Evolutionary conservation across 305 asterid species (phyloP), one percentile per base, ranked within the genome.

Genomic region (Solanum chacoense): DNA sequence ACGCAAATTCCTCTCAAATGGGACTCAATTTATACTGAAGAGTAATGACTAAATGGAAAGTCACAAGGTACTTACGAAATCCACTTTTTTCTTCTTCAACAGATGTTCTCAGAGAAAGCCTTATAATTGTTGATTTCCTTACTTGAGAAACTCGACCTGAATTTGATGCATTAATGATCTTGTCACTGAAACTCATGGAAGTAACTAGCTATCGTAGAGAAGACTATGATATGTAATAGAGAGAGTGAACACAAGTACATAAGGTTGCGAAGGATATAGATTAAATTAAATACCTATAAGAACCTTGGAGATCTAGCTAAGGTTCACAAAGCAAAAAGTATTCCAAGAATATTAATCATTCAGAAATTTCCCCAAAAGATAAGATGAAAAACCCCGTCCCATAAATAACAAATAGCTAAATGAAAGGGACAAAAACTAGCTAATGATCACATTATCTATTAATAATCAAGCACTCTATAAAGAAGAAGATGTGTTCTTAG

Each of bases 61-160:
- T 69, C 69, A 35, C 32, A 67, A 84, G 76, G 86, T 75, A 91
- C 97, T 93, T 94, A 96, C 96, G 86, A 40, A 89, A 63, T 90
- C 92, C 98, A 85, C 89, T 90, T 50, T 79, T 69, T 79, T 97
- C 98, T 89, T 90, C 97, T 87, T 94, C 99, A 36, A 94, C 90
- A 11, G 99, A 96, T 90, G 93, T 94, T 91, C 98, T 92, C 93
- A 91, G 94, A 8, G 99, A 96, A 32, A 98, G 96, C 91, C 98
- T 94, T 73, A 96, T 94, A 45, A 96, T 91, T 63, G 98, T 84
- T 50, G 99, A 92, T 91, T 92, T 96, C 94, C 89, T 95, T 88
- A 89, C 91, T 85, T 94, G 99, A 89, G 96, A 90, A 80, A 91
- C 94, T 85, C 90, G 78, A 87, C 92, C 93, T 22, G 92, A 81